A percentile compares a stretch with the other conserved stretches of the same genome.
phyloP scores from a whole-genome alignment of 768 basidiomycete genomes.

The Neoboletus subvelutipes region DNA sequence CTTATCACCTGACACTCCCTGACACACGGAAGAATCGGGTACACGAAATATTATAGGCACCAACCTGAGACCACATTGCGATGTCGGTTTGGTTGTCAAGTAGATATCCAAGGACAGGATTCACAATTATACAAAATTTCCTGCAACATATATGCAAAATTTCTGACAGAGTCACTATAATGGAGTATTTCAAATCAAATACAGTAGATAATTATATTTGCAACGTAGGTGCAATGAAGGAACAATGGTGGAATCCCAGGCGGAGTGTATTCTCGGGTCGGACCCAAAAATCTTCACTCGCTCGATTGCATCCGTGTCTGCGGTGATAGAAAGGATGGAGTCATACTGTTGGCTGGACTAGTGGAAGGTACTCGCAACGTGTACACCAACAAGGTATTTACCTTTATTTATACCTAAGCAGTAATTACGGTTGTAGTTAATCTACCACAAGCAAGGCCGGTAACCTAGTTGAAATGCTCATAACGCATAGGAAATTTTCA shows the following conservation, averaged over 20 bases:
- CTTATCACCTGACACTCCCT: background rate
- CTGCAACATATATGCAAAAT: background rate
- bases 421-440: no score
- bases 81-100: background rate
- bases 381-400: background rate
- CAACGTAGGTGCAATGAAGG: no score
- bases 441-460: background rate
- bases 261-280: no score
- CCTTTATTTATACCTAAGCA: no score
- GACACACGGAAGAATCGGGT: background rate
- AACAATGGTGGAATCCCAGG: no score
- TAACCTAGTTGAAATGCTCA: no score
- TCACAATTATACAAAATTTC: background rate
- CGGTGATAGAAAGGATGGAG: background rate
- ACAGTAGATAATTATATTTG: no score
- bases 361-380: background rate
- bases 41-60: background rate
- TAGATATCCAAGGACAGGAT: background rate
- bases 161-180: background rate
- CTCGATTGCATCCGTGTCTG: background rate
- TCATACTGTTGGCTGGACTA: background rate
- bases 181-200: no score
- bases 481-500: no score
- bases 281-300: background rate
- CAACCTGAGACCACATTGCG: background rate